These are phyloP conservation scores for Fusarium sp. DNA, from an alignment of 2,329 filamentous ascomycete species.

Conservation along the genomic window DNA sequence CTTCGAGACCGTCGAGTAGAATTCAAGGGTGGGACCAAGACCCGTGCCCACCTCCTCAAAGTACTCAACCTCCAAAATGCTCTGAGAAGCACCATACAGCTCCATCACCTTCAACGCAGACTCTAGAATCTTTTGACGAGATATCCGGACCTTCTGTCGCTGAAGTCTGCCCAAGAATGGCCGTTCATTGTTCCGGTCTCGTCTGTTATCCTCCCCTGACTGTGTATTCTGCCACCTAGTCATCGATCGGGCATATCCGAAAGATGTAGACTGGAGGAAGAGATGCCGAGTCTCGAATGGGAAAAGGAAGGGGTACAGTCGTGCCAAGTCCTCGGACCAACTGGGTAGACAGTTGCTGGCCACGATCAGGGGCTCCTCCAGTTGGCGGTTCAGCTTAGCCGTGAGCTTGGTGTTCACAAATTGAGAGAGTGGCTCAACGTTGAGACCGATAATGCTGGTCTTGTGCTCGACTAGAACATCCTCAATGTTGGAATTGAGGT, in stretches of 20 bases:
- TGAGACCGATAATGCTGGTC: constrained; percentile 72
- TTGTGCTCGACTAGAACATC: constrained; percentile 81
- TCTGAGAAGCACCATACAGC: constrained; percentile 94
- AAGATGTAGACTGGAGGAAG: constrained; percentile 97
- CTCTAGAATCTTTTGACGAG: constrained; percentile 90
- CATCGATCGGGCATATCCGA: constrained; percentile 98
- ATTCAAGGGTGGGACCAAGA: constrained; percentile 92
- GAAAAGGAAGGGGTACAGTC: constrained; percentile 95
- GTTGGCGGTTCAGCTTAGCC: constrained; percentile 93
- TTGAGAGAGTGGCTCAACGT: constrained; percentile 83
- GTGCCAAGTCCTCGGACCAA: constrained; percentile 95
- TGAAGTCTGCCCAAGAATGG: constrained; percentile 91
- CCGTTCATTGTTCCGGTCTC: constrained; percentile 86
- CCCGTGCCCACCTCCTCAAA: constrained; percentile 98
- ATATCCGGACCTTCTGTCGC: constrained; percentile 97
- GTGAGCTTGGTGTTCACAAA: constrained; percentile 99
- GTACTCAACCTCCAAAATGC: constrained; percentile 95
- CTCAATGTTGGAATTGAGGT: constrained; percentile 90
- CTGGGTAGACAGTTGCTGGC: constrained; percentile 94
- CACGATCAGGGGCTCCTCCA: constrained; percentile 96
- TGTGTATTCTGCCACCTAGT: constrained; percentile 95
- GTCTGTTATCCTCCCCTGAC: constrained; percentile 77
- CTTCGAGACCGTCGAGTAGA: constrained; percentile 96
- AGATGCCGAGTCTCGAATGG: constrained; percentile 97
- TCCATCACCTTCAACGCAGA: constrained; percentile 99